A percentile compares a stretch with the other conserved stretches of the same genome.
Evolutionary conservation across 495 filamentous ascomycete genomes (phyloP).

Genomic region (Annulohypoxylon nitens): DNA sequence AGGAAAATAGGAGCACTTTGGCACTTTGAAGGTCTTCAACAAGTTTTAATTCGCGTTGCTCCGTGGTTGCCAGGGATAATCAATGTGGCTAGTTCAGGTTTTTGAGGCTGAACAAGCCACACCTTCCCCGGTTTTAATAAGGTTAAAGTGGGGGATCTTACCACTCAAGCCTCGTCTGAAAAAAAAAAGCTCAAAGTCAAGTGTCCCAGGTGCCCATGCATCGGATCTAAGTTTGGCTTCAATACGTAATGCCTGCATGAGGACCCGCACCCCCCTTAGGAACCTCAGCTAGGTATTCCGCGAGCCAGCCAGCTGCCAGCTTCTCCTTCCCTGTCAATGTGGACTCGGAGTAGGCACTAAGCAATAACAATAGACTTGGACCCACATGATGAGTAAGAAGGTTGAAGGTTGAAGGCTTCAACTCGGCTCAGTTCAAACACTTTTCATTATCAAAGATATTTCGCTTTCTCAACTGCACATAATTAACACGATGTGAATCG

Average conservation of each 20-base stretch:
- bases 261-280: conserved; percentile 7
- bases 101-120: conserved; percentile 40
- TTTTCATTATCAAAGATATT: not conserved
- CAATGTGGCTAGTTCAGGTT: conserved; percentile 12
- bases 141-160: conserved; percentile 9
- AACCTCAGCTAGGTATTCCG: too few species aligned
- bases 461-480: not conserved
- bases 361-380: not conserved
- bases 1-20: conserved; percentile 2
- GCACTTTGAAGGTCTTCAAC: not conserved
- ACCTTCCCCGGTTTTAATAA: not conserved
- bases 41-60: conserved; percentile 35
- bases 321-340: not conserved
- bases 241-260: conserved; percentile 35
- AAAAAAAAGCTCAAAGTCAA: conserved; percentile 7
- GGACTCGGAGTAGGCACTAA: not conserved
- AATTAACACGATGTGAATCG: conserved; percentile 2
- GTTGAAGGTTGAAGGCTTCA: not conserved
- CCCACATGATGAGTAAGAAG: conserved; percentile 12
- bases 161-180: conserved; percentile 25
- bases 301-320: too few species aligned
- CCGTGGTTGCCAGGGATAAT: conserved; percentile 37
- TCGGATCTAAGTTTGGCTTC: conserved; percentile 24
- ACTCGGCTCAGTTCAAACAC: not conserved
- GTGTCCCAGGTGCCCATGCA: not conserved